Conservation (phyloP, 768 basidiomycete species). For the Lactifluus echinatus region DNA sequence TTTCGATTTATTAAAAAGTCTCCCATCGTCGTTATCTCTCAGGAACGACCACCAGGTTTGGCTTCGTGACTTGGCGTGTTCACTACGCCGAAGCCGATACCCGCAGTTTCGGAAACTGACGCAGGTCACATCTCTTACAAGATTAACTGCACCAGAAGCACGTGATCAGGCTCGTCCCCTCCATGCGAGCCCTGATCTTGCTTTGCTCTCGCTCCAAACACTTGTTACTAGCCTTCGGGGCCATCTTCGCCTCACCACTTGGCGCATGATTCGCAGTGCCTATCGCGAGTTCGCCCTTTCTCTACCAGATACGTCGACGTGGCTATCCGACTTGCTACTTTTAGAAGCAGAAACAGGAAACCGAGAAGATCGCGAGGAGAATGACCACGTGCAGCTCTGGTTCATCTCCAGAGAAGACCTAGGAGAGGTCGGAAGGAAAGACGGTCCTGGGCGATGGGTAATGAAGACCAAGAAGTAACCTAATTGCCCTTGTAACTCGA, state of each 20-base stretch:
- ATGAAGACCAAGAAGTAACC: constrained; percentile 11
- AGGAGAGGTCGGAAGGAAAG: constrained; percentile 17
- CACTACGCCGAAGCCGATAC: constrained; percentile 29
- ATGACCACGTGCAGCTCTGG: constrained; percentile 5
- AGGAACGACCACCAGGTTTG: constrained; percentile 35
- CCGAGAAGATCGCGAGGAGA: background rate
- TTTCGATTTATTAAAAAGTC: constrained; percentile 35
- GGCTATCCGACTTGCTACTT: constrained; percentile 13
- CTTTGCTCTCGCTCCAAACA: constrained; percentile 6
- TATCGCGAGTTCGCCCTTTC: constrained; percentile 16
- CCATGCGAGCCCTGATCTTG: constrained; percentile 1
- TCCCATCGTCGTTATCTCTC: constrained; percentile 36
- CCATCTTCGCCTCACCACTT: constrained; percentile 11
- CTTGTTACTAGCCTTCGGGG: constrained; percentile 7
- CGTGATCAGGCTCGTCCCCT: background rate
- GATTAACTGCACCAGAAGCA: background rate
- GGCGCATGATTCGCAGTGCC: constrained; percentile 14
- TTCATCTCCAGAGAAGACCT: constrained; percentile 8
- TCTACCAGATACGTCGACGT: constrained; percentile 1
- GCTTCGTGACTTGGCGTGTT: constrained; percentile 43
- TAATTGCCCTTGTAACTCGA: background rate
- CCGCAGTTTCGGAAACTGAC: constrained; percentile 7
- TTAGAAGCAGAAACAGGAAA: constrained; percentile 1
- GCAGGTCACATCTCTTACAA: background rate
- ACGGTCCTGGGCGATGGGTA: constrained; percentile 5